These are phyloP conservation scores for Acanthamoeba rhysodes DNA, from an alignment of 208 protist genomes.

Conservation along the genomic window DNA sequence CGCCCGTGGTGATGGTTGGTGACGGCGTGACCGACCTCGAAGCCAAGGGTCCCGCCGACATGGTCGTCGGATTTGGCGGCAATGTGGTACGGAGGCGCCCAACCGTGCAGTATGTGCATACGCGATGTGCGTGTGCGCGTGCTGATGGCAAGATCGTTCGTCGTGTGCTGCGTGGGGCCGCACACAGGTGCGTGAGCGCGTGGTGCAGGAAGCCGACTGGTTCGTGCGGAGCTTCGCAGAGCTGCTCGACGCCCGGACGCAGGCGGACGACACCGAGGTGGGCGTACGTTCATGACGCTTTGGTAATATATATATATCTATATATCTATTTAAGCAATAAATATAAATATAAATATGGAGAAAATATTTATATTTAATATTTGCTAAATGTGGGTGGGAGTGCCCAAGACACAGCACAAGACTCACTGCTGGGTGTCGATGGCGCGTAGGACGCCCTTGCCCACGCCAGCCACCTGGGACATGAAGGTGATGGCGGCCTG, in stretches of 20 bases:
- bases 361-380: no score
- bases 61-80: conserved; percentile 39
- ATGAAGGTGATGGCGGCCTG: neutral
- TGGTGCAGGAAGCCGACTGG: conserved; percentile 37
- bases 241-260: neutral
- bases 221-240: conserved; percentile 14
- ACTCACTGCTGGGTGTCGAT: neutral
- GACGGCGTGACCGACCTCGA: conserved; percentile 61
- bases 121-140: neutral
- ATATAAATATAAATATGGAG: no score
- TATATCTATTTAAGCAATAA: no score
- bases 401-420: no score
- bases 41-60: conserved; percentile 5
- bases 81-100: neutral
- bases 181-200: neutral
- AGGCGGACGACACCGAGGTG: neutral
- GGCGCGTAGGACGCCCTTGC: neutral
- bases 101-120: neutral
- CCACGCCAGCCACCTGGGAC: neutral
- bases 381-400: no score
- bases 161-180: no score
- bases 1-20: conserved; percentile 18
- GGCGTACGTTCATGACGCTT: neutral
- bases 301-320: no score
- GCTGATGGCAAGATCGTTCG: neutral